These are phyloP conservation scores for Ramaria sp. DNA, from an alignment of 768 basidiomycete genomes.

Conservation along the genomic window DNA sequence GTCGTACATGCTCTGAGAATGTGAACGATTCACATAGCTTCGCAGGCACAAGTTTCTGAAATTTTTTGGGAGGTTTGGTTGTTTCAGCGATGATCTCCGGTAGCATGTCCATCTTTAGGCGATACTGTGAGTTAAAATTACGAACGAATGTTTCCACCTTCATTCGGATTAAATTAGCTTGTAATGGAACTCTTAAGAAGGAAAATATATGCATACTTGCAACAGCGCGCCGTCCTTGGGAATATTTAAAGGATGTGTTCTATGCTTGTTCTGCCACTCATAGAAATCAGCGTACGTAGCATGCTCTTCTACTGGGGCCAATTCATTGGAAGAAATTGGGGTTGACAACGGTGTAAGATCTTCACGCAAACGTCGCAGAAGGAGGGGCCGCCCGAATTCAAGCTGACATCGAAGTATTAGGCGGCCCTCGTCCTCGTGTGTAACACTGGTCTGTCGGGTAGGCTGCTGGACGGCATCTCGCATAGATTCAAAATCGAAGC, in stretches of 20 bases:
- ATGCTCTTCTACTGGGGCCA: background rate
- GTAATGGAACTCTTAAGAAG: background rate
- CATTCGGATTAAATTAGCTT: background rate
- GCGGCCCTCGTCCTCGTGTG: conserved; percentile 36
- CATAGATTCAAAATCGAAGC: conserved; percentile 52
- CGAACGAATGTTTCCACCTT: conserved; percentile 6
- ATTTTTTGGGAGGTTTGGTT: background rate
- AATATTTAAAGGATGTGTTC: background rate
- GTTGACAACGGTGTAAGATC: conserved; percentile 58
- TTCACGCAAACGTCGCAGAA: conserved; percentile 46
- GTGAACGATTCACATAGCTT: conserved; percentile 44
- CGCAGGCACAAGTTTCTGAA: conserved; percentile 25
- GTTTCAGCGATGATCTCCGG: background rate
- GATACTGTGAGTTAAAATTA: conserved; percentile 4
- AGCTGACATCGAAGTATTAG: conserved; percentile 45
- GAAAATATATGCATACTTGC: background rate
- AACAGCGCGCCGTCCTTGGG: conserved; percentile 6
- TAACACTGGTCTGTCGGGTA: conserved; percentile 38
- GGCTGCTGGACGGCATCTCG: conserved; percentile 37
- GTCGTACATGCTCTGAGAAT: conserved; percentile 39
- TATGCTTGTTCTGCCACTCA: background rate
- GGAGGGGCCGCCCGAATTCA: conserved; percentile 42
- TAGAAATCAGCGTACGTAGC: background rate
- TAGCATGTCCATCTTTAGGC: background rate
- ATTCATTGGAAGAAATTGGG: conserved; percentile 21